phyloP scores from a whole-genome alignment of 2,329 filamentous ascomycete species.

The Metarhizium rileyi region DNA sequence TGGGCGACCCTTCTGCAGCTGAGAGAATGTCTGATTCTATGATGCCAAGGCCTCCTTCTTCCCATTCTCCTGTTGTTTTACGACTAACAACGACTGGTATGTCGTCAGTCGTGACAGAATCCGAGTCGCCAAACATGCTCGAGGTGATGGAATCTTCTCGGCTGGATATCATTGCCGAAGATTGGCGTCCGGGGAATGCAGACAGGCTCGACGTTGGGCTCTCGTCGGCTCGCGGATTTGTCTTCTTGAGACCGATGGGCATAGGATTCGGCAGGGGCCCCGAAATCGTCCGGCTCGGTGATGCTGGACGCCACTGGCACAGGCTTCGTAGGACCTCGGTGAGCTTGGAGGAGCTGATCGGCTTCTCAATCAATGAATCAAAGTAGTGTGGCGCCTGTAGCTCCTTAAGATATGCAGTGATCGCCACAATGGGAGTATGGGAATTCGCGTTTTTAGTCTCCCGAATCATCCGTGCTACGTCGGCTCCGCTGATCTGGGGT shows the following conservation, averaged over 20 bases:
- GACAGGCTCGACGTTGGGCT: conserved; percentile 78
- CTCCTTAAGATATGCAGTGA: conserved; percentile 97
- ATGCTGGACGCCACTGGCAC: conserved; percentile 86
- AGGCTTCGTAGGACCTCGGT: conserved; percentile 78
- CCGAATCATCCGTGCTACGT: conserved; percentile 94
- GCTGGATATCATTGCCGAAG: conserved; percentile 71
- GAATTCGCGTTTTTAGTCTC: conserved; percentile 94
- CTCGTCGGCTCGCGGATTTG: conserved; percentile 57
- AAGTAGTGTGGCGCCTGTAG: conserved; percentile 92
- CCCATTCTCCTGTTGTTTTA: conserved; percentile 69
- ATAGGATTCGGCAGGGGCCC: conserved; percentile 47
- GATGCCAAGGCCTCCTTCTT: conserved; percentile 70
- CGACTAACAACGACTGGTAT: conserved; percentile 65
- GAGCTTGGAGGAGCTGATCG: conserved; percentile 84
- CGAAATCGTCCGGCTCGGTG: conserved; percentile 33
- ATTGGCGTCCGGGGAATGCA: conserved; percentile 56
- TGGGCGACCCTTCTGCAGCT: conserved; percentile 23
- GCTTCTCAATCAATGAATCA: conserved; percentile 91
- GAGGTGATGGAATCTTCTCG: conserved; percentile 83
- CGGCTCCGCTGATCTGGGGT: conserved; percentile 87
- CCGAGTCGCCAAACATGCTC: conserved; percentile 78
- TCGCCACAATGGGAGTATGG: conserved; percentile 88
- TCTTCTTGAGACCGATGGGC: conserved; percentile 55
- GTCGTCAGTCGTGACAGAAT: conserved; percentile 70
- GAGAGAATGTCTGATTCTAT: conserved; percentile 46